Base-by-base conservation (phyloP, 2,329 filamentous ascomycete genomes). In the Aspergillus phoenicis region DNA sequence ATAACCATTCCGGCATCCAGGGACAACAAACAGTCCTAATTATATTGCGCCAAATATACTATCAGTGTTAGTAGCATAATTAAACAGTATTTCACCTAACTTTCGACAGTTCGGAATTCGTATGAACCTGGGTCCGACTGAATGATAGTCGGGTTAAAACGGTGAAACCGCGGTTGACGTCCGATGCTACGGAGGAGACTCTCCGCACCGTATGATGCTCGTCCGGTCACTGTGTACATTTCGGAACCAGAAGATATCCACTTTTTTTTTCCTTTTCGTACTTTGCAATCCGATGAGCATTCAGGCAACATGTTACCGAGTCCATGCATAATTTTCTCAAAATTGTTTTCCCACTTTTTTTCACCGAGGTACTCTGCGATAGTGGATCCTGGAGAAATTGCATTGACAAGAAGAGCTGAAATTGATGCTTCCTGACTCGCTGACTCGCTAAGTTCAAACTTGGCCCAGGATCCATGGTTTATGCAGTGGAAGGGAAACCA, bases 141-240 rank as follows among this genome's bases (percentile, higher is more conserved):
- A 10, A 7, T 11, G 17, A n/a, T 20, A 20, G 26, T 53, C 33
- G 33, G 41, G 52, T 38, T 54, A 26, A 30, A 52, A 26, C 52
- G 36, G 53, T 60, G 57, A 57, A 60, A 48, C 60, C 33, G 55
- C 48, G 57, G 60, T 55, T 57, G 57, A 48, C 41, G 30, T 49
- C 45, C 57, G 20, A 38, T 49, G 45, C 45, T 30, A 17, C 45
- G 45, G 49, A 22, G 30, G 22, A 36, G n/a, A 24, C 49, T 55
- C 52, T 58, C 52, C 60, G 39, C 52, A 60, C 57, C 60, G 60
- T 62, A 62, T 60, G 60, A 60, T 60, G 47, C 33, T 60, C 36
- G 36, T 38, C 45, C 48, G 11, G 5, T 13, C 13, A 36, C 2
- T 36, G 33, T 36, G 33, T 36, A 45, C 10, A 24, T 13, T 22